Evolutionary conservation across 805 yeast genomes (phyloP).

Genomic region (Saccharomycopsis microspora): DNA sequence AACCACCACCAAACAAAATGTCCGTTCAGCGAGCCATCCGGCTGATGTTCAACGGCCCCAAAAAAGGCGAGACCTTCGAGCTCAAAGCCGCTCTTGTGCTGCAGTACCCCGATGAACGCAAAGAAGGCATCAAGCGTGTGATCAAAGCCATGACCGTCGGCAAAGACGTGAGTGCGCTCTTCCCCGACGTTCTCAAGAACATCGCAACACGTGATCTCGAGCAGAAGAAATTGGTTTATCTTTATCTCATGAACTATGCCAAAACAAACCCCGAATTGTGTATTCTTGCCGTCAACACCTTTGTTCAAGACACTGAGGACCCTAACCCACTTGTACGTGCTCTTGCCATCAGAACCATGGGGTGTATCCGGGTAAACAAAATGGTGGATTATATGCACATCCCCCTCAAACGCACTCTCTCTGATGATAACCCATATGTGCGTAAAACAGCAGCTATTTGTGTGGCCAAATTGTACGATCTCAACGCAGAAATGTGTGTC

Average conservation of each 20-base stretch:
- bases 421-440: slow-evolving; percentile 94
- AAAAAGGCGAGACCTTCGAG: slow-evolving; percentile 75
- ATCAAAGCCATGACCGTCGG: slow-evolving; percentile 98
- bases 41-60: slow-evolving; percentile 45
- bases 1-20: slow-evolving; percentile 15
- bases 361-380: slow-evolving; percentile 90
- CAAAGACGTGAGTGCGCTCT: slow-evolving; percentile 86
- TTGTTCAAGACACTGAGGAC: slow-evolving; percentile 89
- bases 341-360: slow-evolving; percentile 96
- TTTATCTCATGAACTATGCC: slow-evolving; percentile 95
- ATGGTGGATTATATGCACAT: slow-evolving; percentile 91
- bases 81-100: slow-evolving; percentile 84
- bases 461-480: slow-evolving; percentile 88
- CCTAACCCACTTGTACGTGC: slow-evolving; percentile 95
- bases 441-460: slow-evolving; percentile 96
- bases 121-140: slow-evolving; percentile 93
- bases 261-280: slow-evolving; percentile 92
- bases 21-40: slow-evolving; percentile 41
- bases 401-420: slow-evolving; percentile 74
- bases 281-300: slow-evolving; percentile 92
- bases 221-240: slow-evolving; percentile 90
- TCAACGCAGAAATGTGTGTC: slow-evolving; percentile 67
- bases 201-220: slow-evolving; percentile 94
- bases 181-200: slow-evolving; percentile 93
- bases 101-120: slow-evolving; percentile 87